phyloP scores from a whole-genome alignment of 805 yeast species.

The Cyberlindnera veronae region DNA sequence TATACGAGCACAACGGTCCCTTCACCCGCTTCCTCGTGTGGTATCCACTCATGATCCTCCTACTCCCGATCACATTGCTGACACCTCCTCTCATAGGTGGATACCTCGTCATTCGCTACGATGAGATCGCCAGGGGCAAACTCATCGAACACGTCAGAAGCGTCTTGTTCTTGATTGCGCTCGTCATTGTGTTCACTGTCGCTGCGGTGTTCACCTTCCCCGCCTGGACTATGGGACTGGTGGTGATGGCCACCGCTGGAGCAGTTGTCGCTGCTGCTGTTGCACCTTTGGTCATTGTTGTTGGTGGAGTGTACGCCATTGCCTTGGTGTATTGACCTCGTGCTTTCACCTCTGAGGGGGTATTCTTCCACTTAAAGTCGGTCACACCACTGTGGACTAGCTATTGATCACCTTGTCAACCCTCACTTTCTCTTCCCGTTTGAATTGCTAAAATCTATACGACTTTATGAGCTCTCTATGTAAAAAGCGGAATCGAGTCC shows the following conservation, averaged over 20 bases:
- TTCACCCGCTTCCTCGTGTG: not conserved
- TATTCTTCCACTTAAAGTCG: too few relatives aligned
- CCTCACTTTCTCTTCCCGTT: not conserved
- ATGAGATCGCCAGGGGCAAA: slow-evolving; percentile 1
- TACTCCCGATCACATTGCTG: not conserved
- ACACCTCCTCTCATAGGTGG: not conserved
- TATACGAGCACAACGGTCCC: too few relatives aligned
- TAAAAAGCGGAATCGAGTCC: not conserved
- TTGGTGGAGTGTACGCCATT: not conserved
- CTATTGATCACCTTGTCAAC: too few relatives aligned
- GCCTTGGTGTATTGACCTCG: not conserved
- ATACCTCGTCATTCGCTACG: slow-evolving; percentile 4
- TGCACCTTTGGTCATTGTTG: not conserved
- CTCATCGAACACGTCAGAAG: slow-evolving; percentile 1
- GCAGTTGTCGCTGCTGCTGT: too few relatives aligned
- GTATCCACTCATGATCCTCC: not conserved
- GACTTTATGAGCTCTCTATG: not conserved
- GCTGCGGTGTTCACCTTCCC: slow-evolving; percentile 3
- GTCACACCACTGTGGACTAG: too few relatives aligned
- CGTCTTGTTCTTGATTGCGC: not conserved
- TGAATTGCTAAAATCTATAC: not conserved
- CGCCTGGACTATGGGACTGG: slow-evolving; percentile 2
- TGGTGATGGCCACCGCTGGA: not conserved
- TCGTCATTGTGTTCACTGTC: slow-evolving; percentile 1
- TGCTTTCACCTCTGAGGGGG: not conserved